Base-by-base conservation (phyloP, 2,329 filamentous ascomycete genomes). In the Paracamarosporium sp. region DNA sequence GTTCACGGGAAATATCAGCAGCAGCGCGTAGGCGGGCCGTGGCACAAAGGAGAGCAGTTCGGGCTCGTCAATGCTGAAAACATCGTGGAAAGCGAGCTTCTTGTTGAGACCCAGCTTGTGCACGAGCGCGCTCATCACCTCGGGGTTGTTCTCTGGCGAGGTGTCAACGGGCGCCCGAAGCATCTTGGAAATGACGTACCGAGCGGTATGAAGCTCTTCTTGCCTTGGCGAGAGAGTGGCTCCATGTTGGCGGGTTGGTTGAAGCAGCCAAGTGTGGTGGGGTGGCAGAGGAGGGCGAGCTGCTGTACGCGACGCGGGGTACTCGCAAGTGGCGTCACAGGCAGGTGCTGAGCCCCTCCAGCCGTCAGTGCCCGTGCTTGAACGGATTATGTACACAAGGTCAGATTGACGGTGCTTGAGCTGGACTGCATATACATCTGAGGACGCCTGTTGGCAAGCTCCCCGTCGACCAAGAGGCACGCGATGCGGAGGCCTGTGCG, bases 1-100 rank as follows among this genome's bases (percentile, higher is more conserved):
- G 53, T 87, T 92, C 62, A 96, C 85, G 64, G 95, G 95, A 77
- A 97, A 97, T 63, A 98, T 93, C 67, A 98, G 89, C 30, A 98
- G 88, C 15, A 98, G 86, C 5, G 94, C 94, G 63, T 93, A 85
- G 1, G 92, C 91, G 2, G 95, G 95, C 1, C 93, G 91, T 0
- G 95, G 93, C 36, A 98, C 87, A 78, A 97, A 93, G 60, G 88
- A 86, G 50, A 98, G 87, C 36, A 97, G 85, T 51, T 93, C 88
- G 0, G 91, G 88, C 51, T 98, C 93, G 63, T 90, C 89, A 71
- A 98, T 89, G 66, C 90, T 93, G 85, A 89, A 97, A 76, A 98
- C 92, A 78, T 98, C 94, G 82, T 96, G 89, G 79, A 97, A 89
- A 68, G 86, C 83, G 44, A 98, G 86, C 25, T 85, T 82, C n/a